Conservation (phyloP, 2,329 filamentous ascomycete species). For the Aspergillus texensis region DNA sequence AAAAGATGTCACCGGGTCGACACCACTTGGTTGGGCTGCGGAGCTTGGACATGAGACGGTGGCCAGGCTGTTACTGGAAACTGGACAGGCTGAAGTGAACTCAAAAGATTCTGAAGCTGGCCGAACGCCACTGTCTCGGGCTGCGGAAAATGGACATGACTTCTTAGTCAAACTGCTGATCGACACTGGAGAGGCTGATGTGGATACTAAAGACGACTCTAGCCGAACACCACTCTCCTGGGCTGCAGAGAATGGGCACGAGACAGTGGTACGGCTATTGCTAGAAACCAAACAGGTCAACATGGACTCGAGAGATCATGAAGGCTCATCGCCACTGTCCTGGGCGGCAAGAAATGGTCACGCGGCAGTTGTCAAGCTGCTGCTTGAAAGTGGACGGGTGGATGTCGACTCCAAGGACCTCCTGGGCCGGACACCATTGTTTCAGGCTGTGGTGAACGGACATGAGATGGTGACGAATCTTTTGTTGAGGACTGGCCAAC, state of each 20-base stretch:
- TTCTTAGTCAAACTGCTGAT: constrained; percentile 1
- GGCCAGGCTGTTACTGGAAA: background rate
- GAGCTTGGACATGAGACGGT: constrained; percentile 4
- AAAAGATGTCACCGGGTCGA: background rate
- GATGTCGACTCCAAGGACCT: constrained; percentile 1
- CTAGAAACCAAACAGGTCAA: constrained; percentile 2
- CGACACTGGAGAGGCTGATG: background rate
- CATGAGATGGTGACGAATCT: constrained; percentile 1
- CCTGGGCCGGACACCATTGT: constrained; percentile 3
- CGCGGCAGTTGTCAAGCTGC: background rate
- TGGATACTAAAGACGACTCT: background rate
- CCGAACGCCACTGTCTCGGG: background rate
- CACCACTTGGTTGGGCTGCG: background rate
- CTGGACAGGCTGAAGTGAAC: background rate
- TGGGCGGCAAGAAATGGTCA: background rate
- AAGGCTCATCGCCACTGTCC: background rate
- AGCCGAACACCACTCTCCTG: background rate
- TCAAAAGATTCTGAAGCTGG: background rate
- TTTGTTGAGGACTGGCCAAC: background rate
- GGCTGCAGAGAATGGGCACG: constrained; percentile 2
- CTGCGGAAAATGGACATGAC: background rate
- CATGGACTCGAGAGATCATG: background rate
- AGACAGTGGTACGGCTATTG: constrained; percentile 9
- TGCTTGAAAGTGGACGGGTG: constrained; percentile 4
- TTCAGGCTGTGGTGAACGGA: background rate